A percentile compares a stretch with the other conserved stretches of the same genome.
Evolutionary conservation across 257 asterid species (phyloP).

Genomic region (Solanum infundibuliforme): DNA sequence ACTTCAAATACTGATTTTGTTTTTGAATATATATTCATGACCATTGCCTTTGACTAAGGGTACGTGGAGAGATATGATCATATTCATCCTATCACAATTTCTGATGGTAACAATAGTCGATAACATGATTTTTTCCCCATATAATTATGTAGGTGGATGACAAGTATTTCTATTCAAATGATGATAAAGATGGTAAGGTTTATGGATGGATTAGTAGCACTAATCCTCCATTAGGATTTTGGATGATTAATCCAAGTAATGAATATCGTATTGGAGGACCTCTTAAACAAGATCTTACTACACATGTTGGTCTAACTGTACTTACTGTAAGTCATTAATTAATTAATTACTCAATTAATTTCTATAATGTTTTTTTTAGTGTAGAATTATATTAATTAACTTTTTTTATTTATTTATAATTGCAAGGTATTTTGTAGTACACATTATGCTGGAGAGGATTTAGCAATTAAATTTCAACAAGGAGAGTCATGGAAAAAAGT

Average conservation of each 20-base stretch:
- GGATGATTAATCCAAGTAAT: too few species aligned
- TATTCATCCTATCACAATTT: not conserved
- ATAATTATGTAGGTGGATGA: too few species aligned
- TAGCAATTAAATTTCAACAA: conserved; percentile 22
- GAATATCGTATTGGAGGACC: too few species aligned
- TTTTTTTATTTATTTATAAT: not conserved
- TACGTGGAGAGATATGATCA: not conserved
- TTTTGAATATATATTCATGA: not conserved
- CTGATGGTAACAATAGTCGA: not conserved
- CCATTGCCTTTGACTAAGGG: not conserved
- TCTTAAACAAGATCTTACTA: too few species aligned
- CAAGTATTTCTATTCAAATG: too few species aligned
- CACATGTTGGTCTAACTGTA: too few species aligned
- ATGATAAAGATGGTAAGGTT: too few species aligned
- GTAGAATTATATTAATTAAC: not conserved
- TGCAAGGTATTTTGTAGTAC: conserved; percentile 52
- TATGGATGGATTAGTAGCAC: too few species aligned
- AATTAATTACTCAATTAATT: not conserved
- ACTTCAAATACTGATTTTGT: not conserved
- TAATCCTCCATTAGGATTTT: too few species aligned
- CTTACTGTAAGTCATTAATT: not conserved
- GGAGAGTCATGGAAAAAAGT: conserved; percentile 66
- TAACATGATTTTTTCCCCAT: not conserved
- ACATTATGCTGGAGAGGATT: conserved; percentile 53
- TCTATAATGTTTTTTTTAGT: not conserved